phyloP scores from a whole-genome alignment of 2,329 filamentous ascomycete genomes.

The Neopestalotiopsis rosae region DNA sequence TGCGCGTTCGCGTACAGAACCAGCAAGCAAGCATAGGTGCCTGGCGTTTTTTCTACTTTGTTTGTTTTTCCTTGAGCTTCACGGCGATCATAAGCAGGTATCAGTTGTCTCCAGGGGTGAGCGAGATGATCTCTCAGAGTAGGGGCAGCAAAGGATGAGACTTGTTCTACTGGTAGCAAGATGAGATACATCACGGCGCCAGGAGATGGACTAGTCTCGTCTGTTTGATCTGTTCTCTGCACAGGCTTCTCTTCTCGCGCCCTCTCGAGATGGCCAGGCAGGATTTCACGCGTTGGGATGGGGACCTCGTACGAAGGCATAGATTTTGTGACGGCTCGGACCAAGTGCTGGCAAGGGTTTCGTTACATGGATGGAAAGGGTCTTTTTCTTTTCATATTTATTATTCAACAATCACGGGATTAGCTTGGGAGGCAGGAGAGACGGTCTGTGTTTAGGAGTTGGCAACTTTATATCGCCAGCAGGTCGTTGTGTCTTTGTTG shows the following conservation, averaged over 20 bases:
- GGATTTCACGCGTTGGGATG: not conserved
- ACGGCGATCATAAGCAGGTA: not conserved
- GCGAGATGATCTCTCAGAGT: no score
- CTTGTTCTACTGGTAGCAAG: not conserved
- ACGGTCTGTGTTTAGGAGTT: conserved; percentile 6
- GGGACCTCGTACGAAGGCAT: conserved; percentile 25
- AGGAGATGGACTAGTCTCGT: no score
- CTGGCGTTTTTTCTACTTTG: conserved; percentile 19
- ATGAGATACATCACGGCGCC: no score
- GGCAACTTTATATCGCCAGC: not conserved
- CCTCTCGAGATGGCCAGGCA: conserved; percentile 1
- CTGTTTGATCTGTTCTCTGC: not conserved
- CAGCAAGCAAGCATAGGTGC: conserved; percentile 2
- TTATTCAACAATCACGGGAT: conserved; percentile 18
- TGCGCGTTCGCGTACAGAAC: not conserved
- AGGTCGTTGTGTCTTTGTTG: conserved; percentile 16
- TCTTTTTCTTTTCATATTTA: not conserved
- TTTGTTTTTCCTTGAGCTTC: conserved; percentile 16
- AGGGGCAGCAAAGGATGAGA: not conserved
- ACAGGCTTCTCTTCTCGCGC: not conserved
- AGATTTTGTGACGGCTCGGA: conserved; percentile 39
- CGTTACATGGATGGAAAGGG: conserved; percentile 13
- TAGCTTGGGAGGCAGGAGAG: conserved; percentile 28
- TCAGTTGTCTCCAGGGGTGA: conserved; percentile 22
- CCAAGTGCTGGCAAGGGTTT: conserved; percentile 43